These are phyloP conservation scores for Rhizoctonia solani DNA, from an alignment of 1,284 basidiomycete genomes.

Conservation along the genomic window DNA sequence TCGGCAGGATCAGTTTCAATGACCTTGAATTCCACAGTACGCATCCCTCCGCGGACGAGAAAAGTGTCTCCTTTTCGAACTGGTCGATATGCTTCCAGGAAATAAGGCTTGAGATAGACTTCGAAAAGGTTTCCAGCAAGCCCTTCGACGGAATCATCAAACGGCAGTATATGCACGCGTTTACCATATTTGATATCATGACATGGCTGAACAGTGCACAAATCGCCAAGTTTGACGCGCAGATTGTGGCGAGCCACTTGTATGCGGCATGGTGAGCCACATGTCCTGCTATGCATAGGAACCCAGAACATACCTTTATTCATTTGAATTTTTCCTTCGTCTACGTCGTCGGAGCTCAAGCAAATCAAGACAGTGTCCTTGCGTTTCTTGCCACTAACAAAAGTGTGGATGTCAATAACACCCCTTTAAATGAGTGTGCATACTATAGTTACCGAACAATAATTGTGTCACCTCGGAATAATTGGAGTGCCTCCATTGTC, in stretches of 20 bases:
- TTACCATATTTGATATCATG: conserved; percentile 99
- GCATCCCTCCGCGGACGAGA: conserved; percentile 96
- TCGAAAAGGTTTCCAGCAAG: conserved; percentile 98
- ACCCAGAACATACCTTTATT: conserved; percentile 70
- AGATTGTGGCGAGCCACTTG: conserved; percentile 95
- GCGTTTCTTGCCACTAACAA: conserved; percentile 85
- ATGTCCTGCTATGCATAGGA: neutral
- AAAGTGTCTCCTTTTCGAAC: conserved; percentile 98
- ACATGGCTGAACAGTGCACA: conserved; percentile 94
- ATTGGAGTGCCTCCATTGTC: conserved; percentile 92
- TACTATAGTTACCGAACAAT: conserved; percentile 74
- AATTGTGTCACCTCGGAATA: conserved; percentile 95
- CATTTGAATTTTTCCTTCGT: conserved; percentile 96
- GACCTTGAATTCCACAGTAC: conserved; percentile 99
- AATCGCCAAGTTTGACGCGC: conserved; percentile 95
- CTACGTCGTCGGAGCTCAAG: conserved; percentile 92
- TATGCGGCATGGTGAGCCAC: neutral
- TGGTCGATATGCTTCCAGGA: conserved; percentile 97
- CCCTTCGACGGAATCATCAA: conserved; percentile 97
- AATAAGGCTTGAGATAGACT: conserved; percentile 98
- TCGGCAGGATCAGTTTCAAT: conserved; percentile 94
- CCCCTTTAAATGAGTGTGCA: neutral
- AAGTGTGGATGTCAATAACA: neutral
- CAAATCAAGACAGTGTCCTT: conserved; percentile 96
- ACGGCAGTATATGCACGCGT: conserved; percentile 94